Conservation (phyloP, 2,329 filamentous ascomycete species). For the Dothistroma septosporum region DNA sequence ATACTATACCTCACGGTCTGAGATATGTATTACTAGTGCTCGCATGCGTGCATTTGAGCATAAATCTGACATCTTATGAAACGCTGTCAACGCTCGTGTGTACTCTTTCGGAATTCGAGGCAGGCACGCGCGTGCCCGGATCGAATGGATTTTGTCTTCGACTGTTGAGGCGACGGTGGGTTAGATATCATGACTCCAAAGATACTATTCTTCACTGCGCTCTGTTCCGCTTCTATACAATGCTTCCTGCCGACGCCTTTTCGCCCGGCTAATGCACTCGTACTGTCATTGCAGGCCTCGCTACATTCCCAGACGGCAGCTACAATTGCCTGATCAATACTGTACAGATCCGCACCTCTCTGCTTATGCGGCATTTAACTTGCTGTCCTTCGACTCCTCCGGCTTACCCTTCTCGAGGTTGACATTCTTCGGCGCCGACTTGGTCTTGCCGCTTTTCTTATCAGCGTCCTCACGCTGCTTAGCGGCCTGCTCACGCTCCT, state of each 20-base stretch:
- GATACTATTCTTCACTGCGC: neutral
- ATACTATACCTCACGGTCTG: neutral
- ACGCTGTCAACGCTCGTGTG: neutral
- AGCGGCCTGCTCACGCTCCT: constrained; percentile 44
- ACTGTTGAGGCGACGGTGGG: neutral
- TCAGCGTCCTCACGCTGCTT: constrained; percentile 15
- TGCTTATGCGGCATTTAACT: constrained; percentile 21
- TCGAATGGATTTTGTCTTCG: neutral
- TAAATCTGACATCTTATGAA: neutral
- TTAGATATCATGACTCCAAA: neutral
- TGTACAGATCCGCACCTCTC: neutral
- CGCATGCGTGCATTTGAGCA: neutral
- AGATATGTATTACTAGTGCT: neutral
- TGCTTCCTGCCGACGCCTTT: constrained; percentile 2
- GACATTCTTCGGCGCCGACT: constrained; percentile 10
- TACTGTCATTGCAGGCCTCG: constrained; percentile 1
- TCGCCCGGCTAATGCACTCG: constrained; percentile 8
- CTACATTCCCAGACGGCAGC: neutral
- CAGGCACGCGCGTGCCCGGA: neutral
- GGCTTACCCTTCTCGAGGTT: constrained; percentile 21
- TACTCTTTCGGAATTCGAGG: too few relatives aligned
- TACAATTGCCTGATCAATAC: neutral
- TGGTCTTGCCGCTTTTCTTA: constrained; percentile 16
- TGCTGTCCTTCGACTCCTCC: constrained; percentile 21
- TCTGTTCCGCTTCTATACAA: neutral